Conservation (phyloP, 129 eudicot species). For the Logfia minima region DNA sequence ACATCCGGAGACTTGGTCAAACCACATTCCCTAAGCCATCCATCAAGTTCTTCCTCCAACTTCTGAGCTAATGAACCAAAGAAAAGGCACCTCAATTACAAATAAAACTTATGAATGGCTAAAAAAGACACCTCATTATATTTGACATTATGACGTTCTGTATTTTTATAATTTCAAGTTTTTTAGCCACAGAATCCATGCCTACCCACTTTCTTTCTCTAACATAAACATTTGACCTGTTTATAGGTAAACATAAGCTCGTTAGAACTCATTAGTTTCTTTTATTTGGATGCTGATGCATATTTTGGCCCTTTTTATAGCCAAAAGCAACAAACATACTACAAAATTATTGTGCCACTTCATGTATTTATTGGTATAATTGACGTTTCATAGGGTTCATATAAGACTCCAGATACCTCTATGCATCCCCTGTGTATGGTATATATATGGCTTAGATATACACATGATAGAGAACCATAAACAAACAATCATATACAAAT, state of each 20-base stretch:
- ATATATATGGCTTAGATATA: background rate
- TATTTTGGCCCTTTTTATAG: background rate
- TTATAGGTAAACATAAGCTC: background rate
- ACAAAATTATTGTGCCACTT: background rate
- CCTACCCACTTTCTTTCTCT: background rate
- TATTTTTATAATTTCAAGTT: background rate
- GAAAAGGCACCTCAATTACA: background rate
- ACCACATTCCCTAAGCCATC: constrained; percentile 76
- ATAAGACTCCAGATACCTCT: background rate
- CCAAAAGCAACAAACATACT: background rate
- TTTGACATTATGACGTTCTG: background rate
- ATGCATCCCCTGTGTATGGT: background rate
- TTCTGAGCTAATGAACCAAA: constrained; percentile 55
- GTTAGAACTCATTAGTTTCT: background rate
- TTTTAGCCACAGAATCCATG: background rate
- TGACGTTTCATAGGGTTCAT: background rate
- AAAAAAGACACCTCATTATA: background rate
- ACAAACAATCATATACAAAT: too few species aligned
- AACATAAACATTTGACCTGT: background rate
- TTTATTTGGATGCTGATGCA: constrained; percentile 8
- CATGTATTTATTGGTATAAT: background rate
- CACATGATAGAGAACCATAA: background rate
- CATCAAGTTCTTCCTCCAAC: constrained; percentile 79
- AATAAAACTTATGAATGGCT: background rate
- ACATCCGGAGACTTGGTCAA: constrained; percentile 81